phyloP scores from a whole-genome alignment of 2,329 filamentous ascomycete genomes.

The Paracamarosporium sp. region DNA sequence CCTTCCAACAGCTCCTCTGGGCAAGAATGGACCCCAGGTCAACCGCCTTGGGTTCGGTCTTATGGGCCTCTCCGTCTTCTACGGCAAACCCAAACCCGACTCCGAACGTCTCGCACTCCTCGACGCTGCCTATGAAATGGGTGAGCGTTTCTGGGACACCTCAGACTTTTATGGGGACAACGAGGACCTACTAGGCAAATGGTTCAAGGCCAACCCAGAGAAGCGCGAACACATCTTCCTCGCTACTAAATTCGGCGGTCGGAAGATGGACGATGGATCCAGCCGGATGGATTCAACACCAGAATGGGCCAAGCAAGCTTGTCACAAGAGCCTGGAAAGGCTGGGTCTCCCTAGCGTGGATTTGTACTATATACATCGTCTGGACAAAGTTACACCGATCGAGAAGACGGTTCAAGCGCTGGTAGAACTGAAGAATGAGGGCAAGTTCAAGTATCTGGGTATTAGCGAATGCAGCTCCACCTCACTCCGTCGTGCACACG shows the following conservation, averaged over 20 bases:
- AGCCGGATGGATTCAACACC: constrained; percentile 46
- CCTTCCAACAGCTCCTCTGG: constrained; percentile 54
- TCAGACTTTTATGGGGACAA: constrained; percentile 42
- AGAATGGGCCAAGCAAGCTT: constrained; percentile 50
- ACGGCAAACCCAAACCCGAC: constrained; percentile 55
- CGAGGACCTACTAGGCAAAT: constrained; percentile 43
- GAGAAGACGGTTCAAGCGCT: constrained; percentile 59
- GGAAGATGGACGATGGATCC: constrained; percentile 58
- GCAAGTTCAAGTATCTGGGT: constrained; percentile 58
- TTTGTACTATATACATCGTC: constrained; percentile 53
- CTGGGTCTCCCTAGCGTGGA: constrained; percentile 53
- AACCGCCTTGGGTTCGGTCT: constrained; percentile 59
- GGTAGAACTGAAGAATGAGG: constrained; percentile 63
- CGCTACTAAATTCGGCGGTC: constrained; percentile 48
- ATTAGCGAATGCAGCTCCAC: constrained; percentile 53
- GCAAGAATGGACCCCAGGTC: constrained; percentile 57
- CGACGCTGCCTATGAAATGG: constrained; percentile 56
- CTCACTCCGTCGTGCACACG: constrained; percentile 57
- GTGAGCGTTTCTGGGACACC: constrained; percentile 45
- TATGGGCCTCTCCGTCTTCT: constrained; percentile 58
- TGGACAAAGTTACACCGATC: constrained; percentile 53
- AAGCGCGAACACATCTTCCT: constrained; percentile 57
- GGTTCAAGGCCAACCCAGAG: constrained; percentile 46
- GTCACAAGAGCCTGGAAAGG: constrained; percentile 47
- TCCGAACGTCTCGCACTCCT: constrained; percentile 58